Percentiles rank a stretch among this genome's conserved stretches.
These are phyloP conservation scores for Phytophthora megakarya DNA, from an alignment of 352 stramenopile species.

Conservation along the genomic window DNA sequence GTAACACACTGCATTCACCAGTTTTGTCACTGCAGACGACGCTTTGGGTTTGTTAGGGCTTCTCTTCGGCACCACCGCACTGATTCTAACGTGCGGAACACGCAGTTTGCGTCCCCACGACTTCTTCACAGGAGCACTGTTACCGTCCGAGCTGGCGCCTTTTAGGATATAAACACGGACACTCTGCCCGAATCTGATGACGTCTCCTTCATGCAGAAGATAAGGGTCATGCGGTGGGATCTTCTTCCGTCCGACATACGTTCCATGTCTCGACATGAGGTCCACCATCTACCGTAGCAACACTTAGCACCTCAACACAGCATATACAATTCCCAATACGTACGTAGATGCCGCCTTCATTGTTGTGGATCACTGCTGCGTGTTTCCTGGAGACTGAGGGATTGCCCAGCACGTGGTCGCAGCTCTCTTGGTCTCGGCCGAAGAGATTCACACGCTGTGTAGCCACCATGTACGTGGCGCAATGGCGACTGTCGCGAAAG, in stretches of 20 bases:
- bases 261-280: conserved; percentile 89
- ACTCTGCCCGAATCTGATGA: conserved; percentile 89
- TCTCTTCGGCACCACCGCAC: conserved; percentile 70
- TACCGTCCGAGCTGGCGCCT: conserved; percentile 60
- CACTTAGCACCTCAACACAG: conserved; percentile 2
- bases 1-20: conserved; percentile 88
- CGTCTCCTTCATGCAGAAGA: conserved; percentile 82
- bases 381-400: conserved; percentile 88
- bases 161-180: conserved; percentile 87
- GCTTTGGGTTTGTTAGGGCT: conserved; percentile 57
- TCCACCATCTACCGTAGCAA: conserved; percentile 70
- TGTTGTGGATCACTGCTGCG: conserved; percentile 84
- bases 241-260: conserved; percentile 84
- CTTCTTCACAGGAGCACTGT: conserved; percentile 80
- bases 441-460: conserved; percentile 87
- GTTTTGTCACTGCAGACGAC: conserved; percentile 62
- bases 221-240: conserved; percentile 85
- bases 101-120: conserved; percentile 80
- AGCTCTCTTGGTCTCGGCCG: conserved; percentile 83
- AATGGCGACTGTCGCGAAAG: conserved; percentile 77
- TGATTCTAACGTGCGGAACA: conserved; percentile 75
- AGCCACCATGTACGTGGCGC: conserved; percentile 85
- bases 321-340: conserved; percentile 15
- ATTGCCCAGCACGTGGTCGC: conserved; percentile 88
- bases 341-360: conserved; percentile 84